Conservation (phyloP, 805 yeast species). For the Cyberlindnera amylophila region DNA sequence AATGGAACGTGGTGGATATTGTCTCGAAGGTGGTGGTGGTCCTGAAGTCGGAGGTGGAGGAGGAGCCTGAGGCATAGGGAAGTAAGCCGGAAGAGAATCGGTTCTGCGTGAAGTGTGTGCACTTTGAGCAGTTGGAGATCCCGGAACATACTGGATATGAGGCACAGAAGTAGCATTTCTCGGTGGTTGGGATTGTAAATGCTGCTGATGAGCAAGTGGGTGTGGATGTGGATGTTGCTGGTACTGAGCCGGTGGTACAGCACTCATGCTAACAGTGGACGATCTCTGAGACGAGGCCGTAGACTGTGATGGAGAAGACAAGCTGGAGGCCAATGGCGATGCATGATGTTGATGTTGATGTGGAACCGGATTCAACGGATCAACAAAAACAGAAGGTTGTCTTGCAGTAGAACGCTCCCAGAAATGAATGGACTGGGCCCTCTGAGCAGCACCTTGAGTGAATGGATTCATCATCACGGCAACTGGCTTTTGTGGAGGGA, state of each 20-base stretch:
- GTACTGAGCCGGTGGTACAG: constrained; percentile 5
- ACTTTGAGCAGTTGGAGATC: constrained; percentile 4
- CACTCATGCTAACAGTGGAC: constrained; percentile 9
- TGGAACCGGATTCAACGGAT: constrained; percentile 22
- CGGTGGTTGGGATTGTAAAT: not conserved
- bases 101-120: constrained; percentile 11
- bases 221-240: constrained; percentile 1
- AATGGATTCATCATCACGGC: constrained; percentile 12
- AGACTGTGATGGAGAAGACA: constrained; percentile 11
- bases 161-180: constrained; percentile 15
- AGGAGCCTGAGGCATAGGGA: constrained; percentile 9
- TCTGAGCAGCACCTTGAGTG: constrained; percentile 8
- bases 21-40: constrained; percentile 8
- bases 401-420: constrained; percentile 24
- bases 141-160: constrained; percentile 12
- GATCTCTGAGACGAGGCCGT: constrained; percentile 9
- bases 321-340: constrained; percentile 6
- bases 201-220: constrained; percentile 7
- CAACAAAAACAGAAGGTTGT: constrained; percentile 27
- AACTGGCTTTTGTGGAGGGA: constrained; percentile 4
- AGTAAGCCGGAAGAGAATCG: constrained; percentile 18
- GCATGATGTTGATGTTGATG: constrained; percentile 3
- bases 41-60: constrained; percentile 1
- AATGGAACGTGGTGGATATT: constrained; percentile 22
- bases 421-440: constrained; percentile 23